These are phyloP conservation scores for Cladosporium oxysporum DNA, from an alignment of 2,329 filamentous ascomycete species.

Conservation along the genomic window DNA sequence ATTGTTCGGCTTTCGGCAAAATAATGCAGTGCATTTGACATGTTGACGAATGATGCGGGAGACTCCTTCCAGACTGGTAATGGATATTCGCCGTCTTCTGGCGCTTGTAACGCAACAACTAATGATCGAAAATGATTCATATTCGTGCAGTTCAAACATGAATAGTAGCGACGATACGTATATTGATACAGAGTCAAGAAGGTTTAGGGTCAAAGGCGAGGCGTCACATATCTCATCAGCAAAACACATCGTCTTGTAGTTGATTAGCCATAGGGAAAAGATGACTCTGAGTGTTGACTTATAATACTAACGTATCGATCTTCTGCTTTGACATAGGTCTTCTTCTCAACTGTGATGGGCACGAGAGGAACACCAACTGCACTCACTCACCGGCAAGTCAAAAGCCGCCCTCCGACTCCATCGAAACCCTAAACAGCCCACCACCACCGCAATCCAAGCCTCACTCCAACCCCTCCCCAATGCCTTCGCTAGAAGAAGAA, in stretches of 20 bases:
- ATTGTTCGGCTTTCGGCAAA: no score
- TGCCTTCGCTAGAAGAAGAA: background rate
- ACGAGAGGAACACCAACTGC: background rate
- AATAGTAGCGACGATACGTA: background rate
- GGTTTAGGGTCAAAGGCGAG: background rate
- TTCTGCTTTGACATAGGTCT: no score
- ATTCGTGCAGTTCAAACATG: background rate
- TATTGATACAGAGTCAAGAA: background rate
- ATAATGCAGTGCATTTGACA: background rate
- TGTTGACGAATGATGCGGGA: background rate
- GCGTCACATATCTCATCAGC: no score
- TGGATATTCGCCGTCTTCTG: no score
- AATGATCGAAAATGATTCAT: background rate
- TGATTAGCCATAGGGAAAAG: background rate
- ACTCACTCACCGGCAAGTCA: background rate
- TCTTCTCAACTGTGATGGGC: background rate
- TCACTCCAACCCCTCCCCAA: background rate
- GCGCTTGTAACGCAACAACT: no score
- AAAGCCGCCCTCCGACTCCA: background rate
- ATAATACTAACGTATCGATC: background rate
- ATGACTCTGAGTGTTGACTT: no score
- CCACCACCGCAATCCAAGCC: background rate
- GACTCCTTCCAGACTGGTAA: background rate
- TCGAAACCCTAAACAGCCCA: background rate
- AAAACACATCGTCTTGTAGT: background rate